Evolutionary conservation across 805 yeast species (phyloP).

Genomic region (Nematodospora valgi): DNA sequence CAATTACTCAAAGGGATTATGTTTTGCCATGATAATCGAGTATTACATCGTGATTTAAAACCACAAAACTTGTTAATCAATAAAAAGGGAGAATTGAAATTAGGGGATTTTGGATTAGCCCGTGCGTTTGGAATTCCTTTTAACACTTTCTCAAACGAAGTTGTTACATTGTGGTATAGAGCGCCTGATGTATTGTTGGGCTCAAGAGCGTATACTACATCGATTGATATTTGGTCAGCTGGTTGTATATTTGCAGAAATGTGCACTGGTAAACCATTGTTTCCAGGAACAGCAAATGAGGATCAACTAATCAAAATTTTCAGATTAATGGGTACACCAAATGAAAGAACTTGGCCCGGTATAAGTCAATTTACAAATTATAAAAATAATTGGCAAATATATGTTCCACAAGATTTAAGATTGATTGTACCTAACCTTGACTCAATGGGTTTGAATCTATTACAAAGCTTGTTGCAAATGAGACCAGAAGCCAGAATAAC

Average conservation of each 20-base stretch:
- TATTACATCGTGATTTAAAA: constrained; percentile 83
- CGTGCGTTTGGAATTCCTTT: constrained; percentile 98
- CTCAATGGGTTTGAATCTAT: constrained; percentile 62
- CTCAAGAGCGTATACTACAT: constrained; percentile 91
- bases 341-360: constrained; percentile 97
- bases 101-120: constrained; percentile 96
- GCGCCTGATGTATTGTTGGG: constrained; percentile 97
- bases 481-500: constrained; percentile 59
- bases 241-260: constrained; percentile 98
- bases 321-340: constrained; percentile 94
- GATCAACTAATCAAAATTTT: constrained; percentile 92
- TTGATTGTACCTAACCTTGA: constrained; percentile 67
- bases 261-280: constrained; percentile 96
- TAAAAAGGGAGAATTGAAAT: constrained; percentile 83
- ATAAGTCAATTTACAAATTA: constrained; percentile 85
- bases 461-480: constrained; percentile 58
- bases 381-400: constrained; percentile 77
- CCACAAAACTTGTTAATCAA: constrained; percentile 93
- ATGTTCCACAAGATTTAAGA: constrained; percentile 83
- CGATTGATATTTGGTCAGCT: constrained; percentile 98
- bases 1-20: constrained; percentile 86
- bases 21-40: constrained; percentile 82
- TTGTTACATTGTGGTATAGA: constrained; percentile 96
- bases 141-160: constrained; percentile 95
- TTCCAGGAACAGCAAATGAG: constrained; percentile 95